Conservation (phyloP, 805 yeast species). For the Barnettozyma californica region DNA sequence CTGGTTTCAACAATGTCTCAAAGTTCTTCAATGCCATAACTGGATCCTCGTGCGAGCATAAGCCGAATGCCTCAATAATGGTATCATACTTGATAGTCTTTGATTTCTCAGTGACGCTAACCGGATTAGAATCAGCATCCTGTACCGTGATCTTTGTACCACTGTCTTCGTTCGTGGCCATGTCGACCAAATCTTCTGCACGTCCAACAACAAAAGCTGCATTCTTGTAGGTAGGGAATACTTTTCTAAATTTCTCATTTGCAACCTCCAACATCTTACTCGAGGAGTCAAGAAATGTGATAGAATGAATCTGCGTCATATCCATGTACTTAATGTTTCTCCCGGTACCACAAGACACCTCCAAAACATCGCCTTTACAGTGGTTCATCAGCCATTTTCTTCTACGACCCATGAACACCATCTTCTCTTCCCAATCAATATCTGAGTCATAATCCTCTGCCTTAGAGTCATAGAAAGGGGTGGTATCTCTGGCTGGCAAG, state of each 20-base stretch:
- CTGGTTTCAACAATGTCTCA: constrained; percentile 69
- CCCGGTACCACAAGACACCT: constrained; percentile 95
- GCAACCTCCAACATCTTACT: constrained; percentile 80
- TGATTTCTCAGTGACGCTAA: constrained; percentile 22
- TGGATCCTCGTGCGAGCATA: constrained; percentile 95
- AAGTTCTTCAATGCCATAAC: constrained; percentile 74
- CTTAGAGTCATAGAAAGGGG: constrained; percentile 67
- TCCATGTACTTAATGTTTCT: constrained; percentile 77
- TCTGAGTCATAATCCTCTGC: constrained; percentile 80
- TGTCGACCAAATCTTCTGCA: constrained; percentile 70
- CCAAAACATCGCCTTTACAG: constrained; percentile 83
- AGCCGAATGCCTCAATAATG: constrained; percentile 87
- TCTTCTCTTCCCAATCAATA: constrained; percentile 51
- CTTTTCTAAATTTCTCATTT: constrained; percentile 61
- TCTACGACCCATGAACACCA: constrained; percentile 46
- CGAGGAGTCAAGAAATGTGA: constrained; percentile 85
- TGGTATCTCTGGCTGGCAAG: constrained; percentile 74
- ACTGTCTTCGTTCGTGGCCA: constrained; percentile 37
- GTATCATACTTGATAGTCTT: constrained; percentile 72
- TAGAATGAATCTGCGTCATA: constrained; percentile 54
- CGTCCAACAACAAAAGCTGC: constrained; percentile 88
- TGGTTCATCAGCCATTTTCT: constrained; percentile 78
- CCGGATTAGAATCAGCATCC: constrained; percentile 22
- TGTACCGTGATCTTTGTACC: constrained; percentile 15
- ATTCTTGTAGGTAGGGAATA: constrained; percentile 59